A percentile compares a stretch with the other conserved stretches of the same genome.
phyloP scores from a whole-genome alignment of 805 yeast genomes.

The Starmerella asiatica region DNA sequence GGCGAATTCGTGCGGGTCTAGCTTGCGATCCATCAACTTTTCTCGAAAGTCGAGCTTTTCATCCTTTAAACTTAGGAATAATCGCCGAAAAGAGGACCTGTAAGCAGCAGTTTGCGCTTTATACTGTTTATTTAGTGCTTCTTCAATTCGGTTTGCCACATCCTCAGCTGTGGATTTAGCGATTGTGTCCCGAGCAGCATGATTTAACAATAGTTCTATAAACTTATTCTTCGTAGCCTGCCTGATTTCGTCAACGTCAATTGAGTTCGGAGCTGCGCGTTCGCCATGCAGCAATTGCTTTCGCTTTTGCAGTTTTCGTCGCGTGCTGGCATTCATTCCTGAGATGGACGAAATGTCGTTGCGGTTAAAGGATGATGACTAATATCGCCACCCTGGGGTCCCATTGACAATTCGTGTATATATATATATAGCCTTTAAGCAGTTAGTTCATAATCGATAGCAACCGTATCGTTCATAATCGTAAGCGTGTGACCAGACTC shows the following conservation, averaged over 20 bases:
- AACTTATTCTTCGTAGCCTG: slow-evolving; percentile 15
- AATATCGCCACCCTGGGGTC: no score
- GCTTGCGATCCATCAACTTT: slow-evolving; percentile 20
- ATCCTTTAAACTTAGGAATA: slow-evolving; percentile 22
- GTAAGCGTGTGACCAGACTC: slow-evolving; percentile 9
- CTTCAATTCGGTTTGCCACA: slow-evolving; percentile 22
- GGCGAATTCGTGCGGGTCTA: slow-evolving; percentile 24
- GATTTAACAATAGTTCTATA: slow-evolving; percentile 10
- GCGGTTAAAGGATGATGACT: no score
- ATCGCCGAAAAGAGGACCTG: slow-evolving; percentile 23
- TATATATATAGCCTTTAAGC: no score
- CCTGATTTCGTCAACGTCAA: slow-evolving; percentile 11
- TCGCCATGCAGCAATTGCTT: slow-evolving; percentile 4
- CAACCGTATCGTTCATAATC: slow-evolving; percentile 22
- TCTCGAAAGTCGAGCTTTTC: slow-evolving; percentile 19
- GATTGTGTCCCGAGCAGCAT: not conserved
- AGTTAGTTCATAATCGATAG: slow-evolving; percentile 16
- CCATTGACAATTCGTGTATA: no score
- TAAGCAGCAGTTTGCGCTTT: slow-evolving; percentile 19
- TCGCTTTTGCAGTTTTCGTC: slow-evolving; percentile 9
- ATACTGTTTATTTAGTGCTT: slow-evolving; percentile 14
- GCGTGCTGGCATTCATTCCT: slow-evolving; percentile 10
- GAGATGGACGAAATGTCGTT: no score
- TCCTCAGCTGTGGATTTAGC: not conserved
- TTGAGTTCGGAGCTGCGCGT: not conserved